These are phyloP conservation scores for Selenicereus undatus DNA, from an alignment of 148 eudicot species.

Conservation along the genomic window DNA sequence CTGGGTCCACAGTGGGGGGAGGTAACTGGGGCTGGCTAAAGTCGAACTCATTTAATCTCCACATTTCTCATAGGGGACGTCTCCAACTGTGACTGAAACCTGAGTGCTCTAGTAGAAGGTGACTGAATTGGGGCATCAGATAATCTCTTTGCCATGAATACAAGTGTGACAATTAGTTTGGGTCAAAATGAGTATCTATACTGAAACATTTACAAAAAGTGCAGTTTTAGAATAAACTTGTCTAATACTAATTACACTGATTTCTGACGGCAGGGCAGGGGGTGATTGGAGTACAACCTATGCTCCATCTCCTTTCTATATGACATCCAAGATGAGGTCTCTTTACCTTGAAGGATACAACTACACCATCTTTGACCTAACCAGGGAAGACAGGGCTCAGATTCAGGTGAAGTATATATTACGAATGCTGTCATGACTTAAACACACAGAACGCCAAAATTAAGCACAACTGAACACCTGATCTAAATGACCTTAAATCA, in stretches of 20 bases:
- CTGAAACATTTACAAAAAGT: neutral
- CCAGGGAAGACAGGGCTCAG: constrained; percentile 73
- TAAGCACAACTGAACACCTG: too few species aligned
- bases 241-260: neutral
- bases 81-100: too few species aligned
- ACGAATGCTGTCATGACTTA: neutral
- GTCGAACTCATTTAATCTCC: neutral
- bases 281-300: constrained; percentile 99
- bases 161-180: neutral
- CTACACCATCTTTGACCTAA: constrained; percentile 79
- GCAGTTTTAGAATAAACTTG: neutral
- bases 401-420: constrained; percentile 59
- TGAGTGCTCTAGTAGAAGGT: too few species aligned
- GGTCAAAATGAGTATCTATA: neutral
- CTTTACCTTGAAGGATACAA: constrained; percentile 90
- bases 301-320: constrained; percentile 96
- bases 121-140: too few species aligned
- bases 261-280: constrained; percentile 60
- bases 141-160: too few species aligned
- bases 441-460: neutral
- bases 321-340: constrained; percentile 92
- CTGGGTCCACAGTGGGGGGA: neutral
- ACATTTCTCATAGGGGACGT: neutral
- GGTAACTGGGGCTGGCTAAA: neutral
- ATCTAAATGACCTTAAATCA: neutral